Evolutionary conservation across 164 flowering plant genomes (phyloP).

Genomic region (Santalum album): DNA sequence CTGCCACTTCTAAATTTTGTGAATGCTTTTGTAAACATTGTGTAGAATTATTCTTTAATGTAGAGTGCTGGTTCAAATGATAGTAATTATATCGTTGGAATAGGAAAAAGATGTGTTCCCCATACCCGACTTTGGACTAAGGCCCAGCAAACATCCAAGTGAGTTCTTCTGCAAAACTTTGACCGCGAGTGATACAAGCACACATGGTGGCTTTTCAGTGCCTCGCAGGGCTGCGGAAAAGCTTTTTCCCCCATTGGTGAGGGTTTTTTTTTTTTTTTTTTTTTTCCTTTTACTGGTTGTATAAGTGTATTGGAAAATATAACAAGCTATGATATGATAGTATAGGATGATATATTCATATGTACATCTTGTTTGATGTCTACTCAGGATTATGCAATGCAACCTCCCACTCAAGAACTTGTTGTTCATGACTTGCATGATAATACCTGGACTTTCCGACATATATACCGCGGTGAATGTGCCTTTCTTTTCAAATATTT

Average conservation of each 20-base stretch:
- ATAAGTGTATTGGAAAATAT: neutral
- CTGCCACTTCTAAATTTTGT: no score
- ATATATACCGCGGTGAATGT: slow-evolving; percentile 81
- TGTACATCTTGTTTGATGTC: neutral
- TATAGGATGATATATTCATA: neutral
- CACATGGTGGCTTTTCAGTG: slow-evolving; percentile 99
- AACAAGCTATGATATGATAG: neutral
- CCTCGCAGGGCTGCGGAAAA: slow-evolving; percentile 99
- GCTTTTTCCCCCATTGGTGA: slow-evolving; percentile 85
- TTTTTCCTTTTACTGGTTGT: no score
- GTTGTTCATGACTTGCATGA: slow-evolving; percentile 92
- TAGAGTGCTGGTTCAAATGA: no score
- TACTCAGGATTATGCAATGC: slow-evolving; percentile 78
- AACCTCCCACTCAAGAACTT: slow-evolving; percentile 95
- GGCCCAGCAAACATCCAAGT: slow-evolving; percentile 75
- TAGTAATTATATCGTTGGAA: neutral
- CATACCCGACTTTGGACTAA: slow-evolving; percentile 62
- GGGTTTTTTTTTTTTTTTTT: no score
- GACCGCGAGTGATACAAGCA: slow-evolving; percentile 98
- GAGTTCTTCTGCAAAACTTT: slow-evolving; percentile 97
- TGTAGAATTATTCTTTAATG: no score
- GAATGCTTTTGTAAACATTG: no score
- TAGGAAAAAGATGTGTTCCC: slow-evolving; percentile 86
- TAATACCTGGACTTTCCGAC: slow-evolving; percentile 92
- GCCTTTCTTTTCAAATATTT: neutral